Evolutionary conservation across 2,329 filamentous ascomycete genomes (phyloP), one percentile per base, ranked within the genome.

Genomic region (Paramyrothecium roridum): DNA sequence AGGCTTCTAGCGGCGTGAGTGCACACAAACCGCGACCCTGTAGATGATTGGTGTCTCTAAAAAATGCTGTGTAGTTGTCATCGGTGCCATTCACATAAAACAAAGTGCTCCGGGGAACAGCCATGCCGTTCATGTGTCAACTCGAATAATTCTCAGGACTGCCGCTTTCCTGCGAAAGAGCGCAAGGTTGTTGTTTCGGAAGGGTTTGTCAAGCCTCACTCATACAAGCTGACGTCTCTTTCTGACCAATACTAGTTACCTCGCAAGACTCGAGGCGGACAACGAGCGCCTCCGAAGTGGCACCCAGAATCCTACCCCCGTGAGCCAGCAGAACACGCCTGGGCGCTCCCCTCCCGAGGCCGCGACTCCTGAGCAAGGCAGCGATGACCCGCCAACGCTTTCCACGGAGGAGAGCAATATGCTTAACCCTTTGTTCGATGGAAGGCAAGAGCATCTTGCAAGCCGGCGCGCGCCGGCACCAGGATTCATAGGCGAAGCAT

Each of bases 31-130:
- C 26, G 10, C 10, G 26, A 10, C 4, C 10, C 10, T 30, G 26
- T 30, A 30, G 26, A 30, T 30, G 26, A 30, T 10, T 10, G 26
- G 26, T 30, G 4, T 30, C 26, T 3, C 33, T 52, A 40, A 50
- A 16, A 19, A 37, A 20, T 33, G 19, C 8, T 2, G 10, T 11
- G 19, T 23, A 67, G 65, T 4, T 78, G 75, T 49, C 70, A 74
- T 57, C 63, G 74, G 57, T 78, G 76, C 51, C 76, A 78, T 62
- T 58, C 67, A 0, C 75, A 77, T 30, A 78, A 79, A 57, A 76
- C 78, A 23, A 78, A 76, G 58, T 78, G 76, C 54, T 78, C 76
- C 0, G 76, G 76, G 1, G 70, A 72, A 3, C 67, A 70, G 22
- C 76, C 76, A 1, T 79, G 76, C 54, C 65, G 61, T 34, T 72